phyloP scores from a whole-genome alignment of 768 basidiomycete genomes.

The Aureoboletus auriporus region DNA sequence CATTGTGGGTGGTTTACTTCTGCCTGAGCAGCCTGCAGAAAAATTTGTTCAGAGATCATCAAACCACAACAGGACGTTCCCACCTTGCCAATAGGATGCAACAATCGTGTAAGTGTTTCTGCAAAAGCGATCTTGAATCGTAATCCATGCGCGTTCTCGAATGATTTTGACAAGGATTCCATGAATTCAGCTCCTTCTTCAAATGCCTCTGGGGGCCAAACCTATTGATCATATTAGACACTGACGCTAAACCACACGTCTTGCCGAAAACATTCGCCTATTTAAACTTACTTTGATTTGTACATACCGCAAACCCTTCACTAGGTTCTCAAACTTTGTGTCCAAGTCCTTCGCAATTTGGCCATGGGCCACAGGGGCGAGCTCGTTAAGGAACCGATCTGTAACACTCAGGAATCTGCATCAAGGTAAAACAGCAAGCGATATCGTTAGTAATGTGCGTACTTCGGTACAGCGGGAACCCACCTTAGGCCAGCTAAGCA shows the following conservation, averaged over 20 bases:
- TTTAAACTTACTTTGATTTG: constrained; percentile 62
- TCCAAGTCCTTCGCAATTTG: constrained; percentile 80
- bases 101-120: constrained; percentile 67
- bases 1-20: constrained; percentile 95
- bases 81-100: constrained; percentile 90
- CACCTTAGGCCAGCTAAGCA: constrained; percentile 79
- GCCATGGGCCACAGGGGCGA: constrained; percentile 68
- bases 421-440: not conserved
- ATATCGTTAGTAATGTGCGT: not conserved
- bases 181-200: constrained; percentile 93
- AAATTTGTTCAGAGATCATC: not conserved
- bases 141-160: constrained; percentile 78
- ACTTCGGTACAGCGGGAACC: constrained; percentile 18
- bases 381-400: constrained; percentile 81
- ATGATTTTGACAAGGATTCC: constrained; percentile 77
- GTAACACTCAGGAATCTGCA: constrained; percentile 86
- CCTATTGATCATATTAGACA: constrained; percentile 39
- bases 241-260: not conserved
- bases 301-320: constrained; percentile 76
- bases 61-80: not conserved
- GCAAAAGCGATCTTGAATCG: constrained; percentile 83
- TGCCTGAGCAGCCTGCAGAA: constrained; percentile 78
- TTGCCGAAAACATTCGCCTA: not conserved
- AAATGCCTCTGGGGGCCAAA: constrained; percentile 91
- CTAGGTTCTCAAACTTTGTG: constrained; percentile 77